Evolutionary conservation across 768 basidiomycete species (phyloP).

Genomic region (Agaricus subrufescens): DNA sequence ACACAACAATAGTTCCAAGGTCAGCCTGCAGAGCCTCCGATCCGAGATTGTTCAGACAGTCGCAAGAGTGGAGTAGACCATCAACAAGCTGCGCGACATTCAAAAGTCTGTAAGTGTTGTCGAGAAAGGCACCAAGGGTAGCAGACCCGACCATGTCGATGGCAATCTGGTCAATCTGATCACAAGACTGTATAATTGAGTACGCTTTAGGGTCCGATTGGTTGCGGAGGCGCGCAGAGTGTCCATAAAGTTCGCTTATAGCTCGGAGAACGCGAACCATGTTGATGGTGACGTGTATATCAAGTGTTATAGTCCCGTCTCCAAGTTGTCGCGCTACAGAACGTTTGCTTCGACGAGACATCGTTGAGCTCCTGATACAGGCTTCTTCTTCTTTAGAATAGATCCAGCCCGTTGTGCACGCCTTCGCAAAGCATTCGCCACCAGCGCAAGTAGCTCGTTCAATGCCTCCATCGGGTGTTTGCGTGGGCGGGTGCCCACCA

Average conservation of each 20-base stretch:
- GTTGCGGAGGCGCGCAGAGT: not conserved
- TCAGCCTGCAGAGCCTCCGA: conserved; percentile 12
- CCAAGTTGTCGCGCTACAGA: conserved; percentile 17
- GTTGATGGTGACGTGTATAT: not conserved
- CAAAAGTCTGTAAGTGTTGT: conserved; percentile 17
- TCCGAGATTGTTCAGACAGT: conserved; percentile 17
- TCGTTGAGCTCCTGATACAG: conserved; percentile 16
- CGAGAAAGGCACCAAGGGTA: conserved; percentile 13
- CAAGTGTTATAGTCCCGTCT: not conserved
- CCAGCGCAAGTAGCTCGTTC: conserved; percentile 19
- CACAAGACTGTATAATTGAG: not conserved
- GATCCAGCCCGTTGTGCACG: conserved; percentile 24
- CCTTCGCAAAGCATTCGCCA: conserved; percentile 22
- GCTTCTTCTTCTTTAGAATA: conserved; percentile 14
- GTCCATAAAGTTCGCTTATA: not conserved
- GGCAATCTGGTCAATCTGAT: not conserved
- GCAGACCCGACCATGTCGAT: not conserved
- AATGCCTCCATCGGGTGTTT: conserved; percentile 17
- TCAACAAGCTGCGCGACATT: conserved; percentile 15
- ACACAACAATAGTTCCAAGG: conserved; percentile 14
- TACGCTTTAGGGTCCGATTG: not conserved
- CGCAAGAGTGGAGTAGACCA: conserved; percentile 16
- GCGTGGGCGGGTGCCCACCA: not conserved
- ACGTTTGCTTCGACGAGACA: conserved; percentile 8
- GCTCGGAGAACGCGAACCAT: not conserved